Evolutionary conservation across 2,329 filamentous ascomycete genomes (phyloP).

Genomic region (Colletotrichum somersetense): DNA sequence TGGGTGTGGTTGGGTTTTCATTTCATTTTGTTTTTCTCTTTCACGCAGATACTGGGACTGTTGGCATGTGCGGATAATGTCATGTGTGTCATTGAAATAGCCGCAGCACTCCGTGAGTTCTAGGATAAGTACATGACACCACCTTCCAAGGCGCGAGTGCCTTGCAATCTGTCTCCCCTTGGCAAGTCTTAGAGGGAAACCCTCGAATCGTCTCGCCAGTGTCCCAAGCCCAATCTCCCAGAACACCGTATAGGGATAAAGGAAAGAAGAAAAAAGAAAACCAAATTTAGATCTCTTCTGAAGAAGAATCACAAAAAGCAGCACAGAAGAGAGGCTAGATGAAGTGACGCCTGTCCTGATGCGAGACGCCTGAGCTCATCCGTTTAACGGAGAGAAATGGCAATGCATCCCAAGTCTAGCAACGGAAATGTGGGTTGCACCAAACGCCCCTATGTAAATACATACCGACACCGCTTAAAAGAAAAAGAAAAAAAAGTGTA

Average conservation of each 20-base stretch:
- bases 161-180: neutral
- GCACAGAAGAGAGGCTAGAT: neutral
- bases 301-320: neutral
- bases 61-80: neutral
- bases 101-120: neutral
- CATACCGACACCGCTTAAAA: slow-evolving; percentile 1
- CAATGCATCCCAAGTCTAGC: slow-evolving; percentile 33
- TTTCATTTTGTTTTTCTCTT: neutral
- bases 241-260: neutral
- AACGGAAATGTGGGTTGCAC: slow-evolving; percentile 4
- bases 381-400: neutral
- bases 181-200: neutral
- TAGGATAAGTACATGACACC: slow-evolving; percentile 4
- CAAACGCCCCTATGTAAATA: slow-evolving; percentile 3
- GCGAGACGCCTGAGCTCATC: slow-evolving; percentile 27
- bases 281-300: neutral
- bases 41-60: neutral
- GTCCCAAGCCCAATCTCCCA: neutral
- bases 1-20: neutral
- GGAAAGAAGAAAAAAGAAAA: too few species aligned
- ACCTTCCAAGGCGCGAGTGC: neutral
- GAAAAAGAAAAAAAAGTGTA: neutral
- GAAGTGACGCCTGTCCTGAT: slow-evolving; percentile 26
- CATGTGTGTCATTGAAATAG: slow-evolving; percentile 27
- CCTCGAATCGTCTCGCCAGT: neutral